Evolutionary conservation across 345 rosid genomes (phyloP).

Genomic region (Diplotaxis tenuifolia): DNA sequence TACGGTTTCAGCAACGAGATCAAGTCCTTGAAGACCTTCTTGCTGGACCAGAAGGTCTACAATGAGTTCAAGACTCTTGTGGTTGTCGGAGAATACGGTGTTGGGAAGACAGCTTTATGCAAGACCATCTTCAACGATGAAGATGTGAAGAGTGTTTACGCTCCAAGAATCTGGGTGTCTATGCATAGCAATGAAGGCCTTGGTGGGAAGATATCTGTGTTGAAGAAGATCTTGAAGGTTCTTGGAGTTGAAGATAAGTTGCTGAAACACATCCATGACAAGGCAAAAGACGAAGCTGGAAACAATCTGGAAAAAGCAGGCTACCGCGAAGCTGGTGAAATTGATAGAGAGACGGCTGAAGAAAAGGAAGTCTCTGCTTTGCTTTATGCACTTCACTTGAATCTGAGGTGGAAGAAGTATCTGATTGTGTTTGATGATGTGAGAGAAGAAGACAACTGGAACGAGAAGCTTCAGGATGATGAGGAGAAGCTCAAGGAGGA

Average conservation of each 20-base stretch:
- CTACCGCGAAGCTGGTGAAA: background rate
- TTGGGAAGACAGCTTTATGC: constrained; percentile 50
- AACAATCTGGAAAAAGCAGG: too few relatives aligned
- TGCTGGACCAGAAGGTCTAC: constrained; percentile 27
- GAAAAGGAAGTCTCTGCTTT: constrained; percentile 36
- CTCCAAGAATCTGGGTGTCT: constrained; percentile 48
- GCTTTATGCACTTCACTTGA: constrained; percentile 44
- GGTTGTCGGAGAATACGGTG: constrained; percentile 41
- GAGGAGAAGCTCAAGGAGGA: background rate
- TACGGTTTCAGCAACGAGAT: constrained; percentile 20
- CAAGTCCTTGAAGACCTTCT: constrained; percentile 29
- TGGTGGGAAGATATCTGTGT: constrained; percentile 8
- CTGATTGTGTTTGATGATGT: constrained; percentile 52
- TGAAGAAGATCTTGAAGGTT: constrained; percentile 27
- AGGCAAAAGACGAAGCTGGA: background rate
- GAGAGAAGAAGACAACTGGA: constrained; percentile 17
- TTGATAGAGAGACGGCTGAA: background rate
- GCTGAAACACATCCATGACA: background rate
- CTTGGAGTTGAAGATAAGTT: constrained; percentile 31
- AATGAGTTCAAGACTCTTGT: constrained; percentile 43
- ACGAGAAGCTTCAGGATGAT: constrained; percentile 7
- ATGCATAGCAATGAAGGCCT: background rate
- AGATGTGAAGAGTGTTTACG: constrained; percentile 36
- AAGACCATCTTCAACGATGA: constrained; percentile 25
- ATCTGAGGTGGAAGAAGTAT: constrained; percentile 51